These are phyloP conservation scores for Ordospora colligata DNA, from an alignment of 371 early-diverging fungal genomes.

Conservation along the genomic window DNA sequence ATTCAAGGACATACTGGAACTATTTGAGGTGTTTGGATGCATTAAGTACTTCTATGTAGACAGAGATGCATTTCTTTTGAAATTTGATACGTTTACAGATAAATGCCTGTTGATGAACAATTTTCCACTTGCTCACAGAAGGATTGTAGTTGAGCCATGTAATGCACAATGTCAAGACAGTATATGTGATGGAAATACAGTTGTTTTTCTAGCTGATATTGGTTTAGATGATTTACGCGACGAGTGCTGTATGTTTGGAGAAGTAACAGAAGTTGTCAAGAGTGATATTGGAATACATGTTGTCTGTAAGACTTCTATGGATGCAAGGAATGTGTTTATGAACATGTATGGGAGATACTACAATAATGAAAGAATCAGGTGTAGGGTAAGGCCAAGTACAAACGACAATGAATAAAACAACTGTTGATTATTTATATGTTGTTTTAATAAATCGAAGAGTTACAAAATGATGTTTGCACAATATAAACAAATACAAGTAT, in stretches of 20 bases:
- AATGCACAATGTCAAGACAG: background rate
- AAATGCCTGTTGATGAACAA: background rate
- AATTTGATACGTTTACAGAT: background rate
- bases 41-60: background rate
- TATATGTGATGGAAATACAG: background rate
- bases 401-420: background rate
- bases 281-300: background rate
- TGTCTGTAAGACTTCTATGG: background rate
- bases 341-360: slow-evolving; percentile 12
- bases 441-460: background rate
- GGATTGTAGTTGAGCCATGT: background rate
- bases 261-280: background rate
- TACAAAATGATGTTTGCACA: background rate
- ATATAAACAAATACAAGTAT: background rate
- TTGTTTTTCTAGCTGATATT: background rate
- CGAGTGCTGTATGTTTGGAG: slow-evolving; percentile 6
- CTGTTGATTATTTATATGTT: background rate
- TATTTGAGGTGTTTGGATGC: background rate
- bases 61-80: background rate
- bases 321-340: background rate
- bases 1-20: background rate
- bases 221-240: background rate
- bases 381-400: background rate
- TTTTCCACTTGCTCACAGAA: background rate
- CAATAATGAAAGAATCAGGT: background rate